phyloP scores from a whole-genome alignment of 805 yeast species.

The Teunomyces stri region DNA sequence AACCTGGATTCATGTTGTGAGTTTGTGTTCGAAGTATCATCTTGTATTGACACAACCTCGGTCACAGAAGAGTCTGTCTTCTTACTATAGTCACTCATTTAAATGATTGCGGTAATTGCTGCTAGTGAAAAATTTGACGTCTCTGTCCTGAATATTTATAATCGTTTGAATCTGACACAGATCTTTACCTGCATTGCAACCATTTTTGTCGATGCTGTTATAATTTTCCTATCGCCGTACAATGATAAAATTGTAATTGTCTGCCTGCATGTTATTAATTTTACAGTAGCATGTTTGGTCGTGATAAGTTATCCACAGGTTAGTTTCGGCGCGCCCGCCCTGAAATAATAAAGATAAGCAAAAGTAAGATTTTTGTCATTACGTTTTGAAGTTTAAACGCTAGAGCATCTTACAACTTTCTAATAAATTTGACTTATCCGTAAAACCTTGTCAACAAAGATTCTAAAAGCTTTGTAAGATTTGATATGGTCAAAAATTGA shows the following conservation, averaged over 20 bases:
- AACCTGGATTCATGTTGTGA: not conserved
- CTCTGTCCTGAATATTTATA: not conserved
- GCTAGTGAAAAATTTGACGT: not conserved
- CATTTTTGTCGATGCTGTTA: not conserved
- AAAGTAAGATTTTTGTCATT: not conserved
- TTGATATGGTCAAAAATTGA: no score
- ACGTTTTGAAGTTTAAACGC: not conserved
- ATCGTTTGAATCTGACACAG: not conserved
- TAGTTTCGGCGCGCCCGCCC: slow-evolving; percentile 1
- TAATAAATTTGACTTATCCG: no score
- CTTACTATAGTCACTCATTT: not conserved
- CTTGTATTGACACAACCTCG: not conserved
- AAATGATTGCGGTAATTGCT: not conserved
- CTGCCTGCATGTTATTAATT: not conserved
- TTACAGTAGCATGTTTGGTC: not conserved
- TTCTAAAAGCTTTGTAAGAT: no score
- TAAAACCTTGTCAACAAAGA: no score
- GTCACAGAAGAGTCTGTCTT: not conserved
- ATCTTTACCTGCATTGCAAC: not conserved
- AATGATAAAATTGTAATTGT: not conserved
- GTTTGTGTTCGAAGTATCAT: not conserved
- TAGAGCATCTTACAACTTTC: no score
- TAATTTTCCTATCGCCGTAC: not conserved
- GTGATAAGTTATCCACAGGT: not conserved
- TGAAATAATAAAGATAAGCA: not conserved